Percentiles rank a stretch among this genome's conserved stretches.
phyloP scores from a whole-genome alignment of 345 rosid species.

The Syzygium aqueum region DNA sequence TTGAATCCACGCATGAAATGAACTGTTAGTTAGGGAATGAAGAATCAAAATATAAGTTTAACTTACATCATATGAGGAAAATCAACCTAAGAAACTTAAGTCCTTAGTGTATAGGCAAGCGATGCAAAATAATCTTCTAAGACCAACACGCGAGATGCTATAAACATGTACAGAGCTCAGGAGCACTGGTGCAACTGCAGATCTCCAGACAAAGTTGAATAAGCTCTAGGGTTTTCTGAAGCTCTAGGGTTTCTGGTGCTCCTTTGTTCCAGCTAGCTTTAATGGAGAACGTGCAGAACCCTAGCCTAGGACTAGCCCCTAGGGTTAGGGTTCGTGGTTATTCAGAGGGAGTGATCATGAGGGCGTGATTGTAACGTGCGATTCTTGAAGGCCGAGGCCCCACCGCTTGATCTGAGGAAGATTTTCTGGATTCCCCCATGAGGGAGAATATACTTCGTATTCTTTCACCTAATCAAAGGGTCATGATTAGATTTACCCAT shows the following conservation, averaged over 20 bases:
- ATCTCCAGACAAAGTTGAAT: background rate
- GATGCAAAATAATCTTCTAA: background rate
- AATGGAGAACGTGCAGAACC: background rate
- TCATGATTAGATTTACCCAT: background rate
- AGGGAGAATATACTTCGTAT: background rate
- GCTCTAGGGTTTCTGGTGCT: background rate
- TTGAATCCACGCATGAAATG: background rate
- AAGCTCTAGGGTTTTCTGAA: background rate
- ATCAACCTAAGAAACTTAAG: background rate
- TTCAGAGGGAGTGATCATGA: slow-evolving; percentile 11
- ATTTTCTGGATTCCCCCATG: background rate
- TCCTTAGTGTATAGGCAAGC: background rate
- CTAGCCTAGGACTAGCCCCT: background rate
- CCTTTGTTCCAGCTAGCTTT: background rate
- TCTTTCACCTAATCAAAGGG: background rate
- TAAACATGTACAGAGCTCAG: background rate
- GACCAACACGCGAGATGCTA: background rate
- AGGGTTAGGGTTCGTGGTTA: background rate
- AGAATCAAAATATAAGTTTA: background rate
- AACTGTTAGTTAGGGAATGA: background rate
- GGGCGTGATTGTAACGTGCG: slow-evolving; percentile 18
- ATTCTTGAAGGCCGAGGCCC: slow-evolving; percentile 14
- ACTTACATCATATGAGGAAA: background rate
- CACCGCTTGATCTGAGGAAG: slow-evolving; percentile 1
- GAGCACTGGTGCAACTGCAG: background rate